Conservation (phyloP, 2,329 filamentous ascomycete species). For the Alternaria ventricosa region DNA sequence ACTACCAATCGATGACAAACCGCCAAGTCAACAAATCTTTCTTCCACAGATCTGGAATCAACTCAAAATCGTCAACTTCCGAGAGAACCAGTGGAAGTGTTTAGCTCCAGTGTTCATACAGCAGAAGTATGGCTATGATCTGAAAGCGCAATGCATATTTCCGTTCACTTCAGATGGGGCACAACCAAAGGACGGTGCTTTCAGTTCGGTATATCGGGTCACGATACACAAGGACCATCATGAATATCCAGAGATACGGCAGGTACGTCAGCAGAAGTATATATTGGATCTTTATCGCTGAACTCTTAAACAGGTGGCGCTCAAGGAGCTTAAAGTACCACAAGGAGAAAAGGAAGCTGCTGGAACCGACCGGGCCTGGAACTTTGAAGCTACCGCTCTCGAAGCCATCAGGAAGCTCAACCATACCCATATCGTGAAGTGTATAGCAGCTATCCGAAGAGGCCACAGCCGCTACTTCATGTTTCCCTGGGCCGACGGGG, state of each 20-base stretch:
- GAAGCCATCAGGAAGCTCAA: conserved; percentile 18
- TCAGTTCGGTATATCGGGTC: conserved; percentile 11
- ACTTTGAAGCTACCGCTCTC: conserved; percentile 15
- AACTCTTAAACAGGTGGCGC: conserved; percentile 7
- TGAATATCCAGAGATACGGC: background rate
- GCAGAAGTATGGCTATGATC: conserved; percentile 7
- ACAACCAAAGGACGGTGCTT: conserved; percentile 8
- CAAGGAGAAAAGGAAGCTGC: background rate
- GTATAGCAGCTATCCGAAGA: conserved; percentile 17
- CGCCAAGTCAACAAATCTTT: background rate
- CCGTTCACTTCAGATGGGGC: conserved; percentile 10
- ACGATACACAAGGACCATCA: conserved; percentile 14
- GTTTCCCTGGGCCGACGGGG: conserved; percentile 28
- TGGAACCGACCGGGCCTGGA: conserved; percentile 13
- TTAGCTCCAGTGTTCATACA: conserved; percentile 15
- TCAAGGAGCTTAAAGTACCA: conserved; percentile 13
- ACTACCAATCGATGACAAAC: background rate
- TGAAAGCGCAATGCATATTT: conserved; percentile 11
- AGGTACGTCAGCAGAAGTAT: conserved; percentile 1
- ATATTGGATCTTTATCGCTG: background rate
- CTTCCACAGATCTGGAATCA: background rate
- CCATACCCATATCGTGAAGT: conserved; percentile 18
- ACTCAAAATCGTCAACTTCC: conserved; percentile 8
- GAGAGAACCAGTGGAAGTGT: conserved; percentile 21
- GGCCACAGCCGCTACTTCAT: conserved; percentile 27